Base-by-base conservation (phyloP, 371 early-diverging fungal genomes). In the Gilbertella persicaria region DNA sequence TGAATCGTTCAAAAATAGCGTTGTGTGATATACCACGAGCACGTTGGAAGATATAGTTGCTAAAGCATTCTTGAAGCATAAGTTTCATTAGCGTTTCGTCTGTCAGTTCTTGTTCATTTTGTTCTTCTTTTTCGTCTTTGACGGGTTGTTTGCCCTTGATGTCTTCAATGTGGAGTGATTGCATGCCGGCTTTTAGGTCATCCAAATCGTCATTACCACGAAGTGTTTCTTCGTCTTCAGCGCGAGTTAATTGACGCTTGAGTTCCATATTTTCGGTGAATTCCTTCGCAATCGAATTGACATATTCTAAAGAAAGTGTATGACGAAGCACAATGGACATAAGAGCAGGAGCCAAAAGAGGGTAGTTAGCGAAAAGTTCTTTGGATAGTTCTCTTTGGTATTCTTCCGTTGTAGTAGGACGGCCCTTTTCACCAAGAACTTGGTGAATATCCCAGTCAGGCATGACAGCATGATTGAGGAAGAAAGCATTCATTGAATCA, bases 321-420 rank as follows among this genome's bases (percentile, higher is more conserved):
- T 67, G 64, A 14, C 55, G 56, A 26, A 67, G 23, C 3, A 67
- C 48, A 43, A 67, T 60, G 16, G 67, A 67, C 64, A 67, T 67
- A 12, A 67, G 60, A 23, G 67, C 67, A 50, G 67, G 57, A n/a
- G 54, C 67, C 24, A 67, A 37, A 4, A 67, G 41, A 3, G 64
- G 56, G 25, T 67, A 60, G 1, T 59, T 50, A 4, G 35, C 13
- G 6, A 64, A 49, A 5, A 67, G 20, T 13, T 60, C 46, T 6
- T 30, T 28, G 6, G 55, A 20, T 3, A 40, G 14, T 25, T 50
- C 26, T 17, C 26, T 12, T 41, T 53, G 25, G 21, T 45, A 13
- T 0, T 53, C 37, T 29, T 52, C 33, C 12, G 14, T 20, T 1
- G 42, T 21, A 0, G n/a, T 35, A 10, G 42, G n/a, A 3, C 17